phyloP scores from a whole-genome alignment of 352 stramenopile genomes.

The Phytophthora citrophthora region DNA sequence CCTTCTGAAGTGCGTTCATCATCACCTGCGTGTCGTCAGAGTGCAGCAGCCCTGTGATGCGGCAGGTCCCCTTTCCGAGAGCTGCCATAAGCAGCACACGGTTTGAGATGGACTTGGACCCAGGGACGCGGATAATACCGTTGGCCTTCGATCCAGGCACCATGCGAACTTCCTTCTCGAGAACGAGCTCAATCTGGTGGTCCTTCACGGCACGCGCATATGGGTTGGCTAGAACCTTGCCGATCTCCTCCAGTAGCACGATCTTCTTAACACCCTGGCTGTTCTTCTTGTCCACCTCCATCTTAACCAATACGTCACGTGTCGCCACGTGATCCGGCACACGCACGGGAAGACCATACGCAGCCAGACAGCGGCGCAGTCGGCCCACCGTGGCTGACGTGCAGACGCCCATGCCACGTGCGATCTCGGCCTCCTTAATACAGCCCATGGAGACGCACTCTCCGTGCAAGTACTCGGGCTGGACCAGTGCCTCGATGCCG shows the following conservation, averaged over 20 bases:
- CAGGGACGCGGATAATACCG: slow-evolving; percentile 90
- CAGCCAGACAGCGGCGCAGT: slow-evolving; percentile 69
- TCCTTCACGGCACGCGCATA: slow-evolving; percentile 77
- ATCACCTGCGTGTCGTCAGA: slow-evolving; percentile 98
- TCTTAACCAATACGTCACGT: slow-evolving; percentile 76
- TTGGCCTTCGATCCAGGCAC: slow-evolving; percentile 50
- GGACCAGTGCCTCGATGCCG: slow-evolving; percentile 96
- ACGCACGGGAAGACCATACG: slow-evolving; percentile 72
- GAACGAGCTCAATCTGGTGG: slow-evolving; percentile 74
- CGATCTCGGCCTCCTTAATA: slow-evolving; percentile 96
- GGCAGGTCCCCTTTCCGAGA: slow-evolving; percentile 85
- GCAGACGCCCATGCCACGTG: slow-evolving; percentile 77
- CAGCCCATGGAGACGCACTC: slow-evolving; percentile 98
- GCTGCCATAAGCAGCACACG: slow-evolving; percentile 96
- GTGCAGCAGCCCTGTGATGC: slow-evolving; percentile 94
- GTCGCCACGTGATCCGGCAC: slow-evolving; percentile 66
- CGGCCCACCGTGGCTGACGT: slow-evolving; percentile 72
- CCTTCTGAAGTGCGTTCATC: slow-evolving; percentile 94
- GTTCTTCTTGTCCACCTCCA: slow-evolving; percentile 92
- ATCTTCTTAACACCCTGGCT: slow-evolving; percentile 84
- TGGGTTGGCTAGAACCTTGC: slow-evolving; percentile 68
- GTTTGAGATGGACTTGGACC: slow-evolving; percentile 99
- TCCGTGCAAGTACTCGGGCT: slow-evolving; percentile 96
- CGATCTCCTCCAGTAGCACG: slow-evolving; percentile 75
- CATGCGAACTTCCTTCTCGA: slow-evolving; percentile 79